Percentiles rank a stretch among this genome's conserved stretches.
phyloP scores from a whole-genome alignment of 805 yeast genomes.

The Sugiyamaella floridensis region DNA sequence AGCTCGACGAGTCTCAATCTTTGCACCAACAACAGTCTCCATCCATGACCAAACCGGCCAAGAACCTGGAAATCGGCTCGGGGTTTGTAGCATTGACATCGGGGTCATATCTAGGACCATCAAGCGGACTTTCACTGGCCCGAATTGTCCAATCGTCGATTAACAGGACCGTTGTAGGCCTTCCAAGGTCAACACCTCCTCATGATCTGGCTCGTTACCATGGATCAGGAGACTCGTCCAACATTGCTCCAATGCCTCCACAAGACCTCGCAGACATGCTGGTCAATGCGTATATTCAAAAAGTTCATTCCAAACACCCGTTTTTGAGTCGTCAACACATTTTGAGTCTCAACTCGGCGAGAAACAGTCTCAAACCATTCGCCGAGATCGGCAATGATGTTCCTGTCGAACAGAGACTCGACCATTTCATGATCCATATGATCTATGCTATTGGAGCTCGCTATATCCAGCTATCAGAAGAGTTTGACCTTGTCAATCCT shows the following conservation, averaged over 20 bases:
- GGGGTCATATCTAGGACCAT: slow-evolving; percentile 1
- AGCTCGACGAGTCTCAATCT: background rate
- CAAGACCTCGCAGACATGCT: background rate
- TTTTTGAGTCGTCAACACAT: background rate
- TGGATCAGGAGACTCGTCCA: background rate
- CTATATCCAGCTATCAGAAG: background rate
- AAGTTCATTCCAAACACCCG: slow-evolving; percentile 4
- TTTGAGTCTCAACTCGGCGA: background rate
- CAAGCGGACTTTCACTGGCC: background rate
- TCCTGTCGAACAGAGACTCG: background rate
- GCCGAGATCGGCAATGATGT: background rate
- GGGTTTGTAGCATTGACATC: background rate
- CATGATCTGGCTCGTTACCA: background rate
- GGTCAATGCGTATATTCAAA: slow-evolving; percentile 2
- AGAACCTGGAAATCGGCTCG: slow-evolving; percentile 1
- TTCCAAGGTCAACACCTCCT: background rate
- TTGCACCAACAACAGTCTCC: background rate
- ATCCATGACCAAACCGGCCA: background rate
- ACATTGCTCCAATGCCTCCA: slow-evolving; percentile 1
- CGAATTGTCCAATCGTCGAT: slow-evolving; percentile 1
- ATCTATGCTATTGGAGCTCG: slow-evolving; percentile 1
- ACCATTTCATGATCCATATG: slow-evolving; percentile 1
- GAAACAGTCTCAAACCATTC: background rate
- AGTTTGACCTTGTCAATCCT: background rate
- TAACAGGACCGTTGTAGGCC: background rate